phyloP scores from a whole-genome alignment of 306 rosid genomes.

The Citrullus mucosospermus region DNA sequence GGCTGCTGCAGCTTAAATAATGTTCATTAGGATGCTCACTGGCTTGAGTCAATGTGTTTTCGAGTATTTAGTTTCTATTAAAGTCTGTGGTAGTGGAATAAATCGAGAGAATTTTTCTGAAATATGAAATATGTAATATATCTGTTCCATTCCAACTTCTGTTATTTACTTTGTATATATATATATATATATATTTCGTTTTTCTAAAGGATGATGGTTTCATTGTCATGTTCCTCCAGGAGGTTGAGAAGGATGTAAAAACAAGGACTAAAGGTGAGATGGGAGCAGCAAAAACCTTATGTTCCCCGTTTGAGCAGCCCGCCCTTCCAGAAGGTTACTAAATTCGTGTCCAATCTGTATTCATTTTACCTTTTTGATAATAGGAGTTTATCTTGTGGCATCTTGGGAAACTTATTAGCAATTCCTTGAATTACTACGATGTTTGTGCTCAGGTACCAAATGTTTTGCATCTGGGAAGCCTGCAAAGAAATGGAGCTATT shows the following conservation, averaged over 20 bases:
- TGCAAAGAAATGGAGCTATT: slow-evolving; percentile 73
- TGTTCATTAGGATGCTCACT: background rate
- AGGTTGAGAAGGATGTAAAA: slow-evolving; percentile 81
- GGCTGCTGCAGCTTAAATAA: background rate
- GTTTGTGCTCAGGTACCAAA: slow-evolving; percentile 38
- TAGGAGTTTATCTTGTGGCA: background rate
- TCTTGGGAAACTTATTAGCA: background rate
- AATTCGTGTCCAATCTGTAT: background rate
- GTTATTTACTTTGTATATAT: background rate
- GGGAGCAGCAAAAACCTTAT: slow-evolving; percentile 80
- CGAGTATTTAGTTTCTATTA: background rate
- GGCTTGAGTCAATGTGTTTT: background rate
- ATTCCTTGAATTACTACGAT: background rate
- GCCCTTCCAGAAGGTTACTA: slow-evolving; percentile 74
- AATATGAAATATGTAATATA: background rate
- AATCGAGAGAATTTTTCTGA: background rate
- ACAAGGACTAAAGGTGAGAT: slow-evolving; percentile 84
- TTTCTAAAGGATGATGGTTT: background rate
- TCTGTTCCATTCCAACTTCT: background rate
- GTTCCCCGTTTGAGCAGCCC: slow-evolving; percentile 91
- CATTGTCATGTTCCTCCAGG: slow-evolving; percentile 27
- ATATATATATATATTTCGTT: too few species aligned
- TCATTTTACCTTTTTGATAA: too few species aligned
- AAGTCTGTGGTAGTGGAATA: background rate
- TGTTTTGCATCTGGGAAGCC: slow-evolving; percentile 88